Evolutionary conservation across 1,284 basidiomycete species (phyloP).

Genomic region (Pseudomicrostroma phylloplanum): DNA sequence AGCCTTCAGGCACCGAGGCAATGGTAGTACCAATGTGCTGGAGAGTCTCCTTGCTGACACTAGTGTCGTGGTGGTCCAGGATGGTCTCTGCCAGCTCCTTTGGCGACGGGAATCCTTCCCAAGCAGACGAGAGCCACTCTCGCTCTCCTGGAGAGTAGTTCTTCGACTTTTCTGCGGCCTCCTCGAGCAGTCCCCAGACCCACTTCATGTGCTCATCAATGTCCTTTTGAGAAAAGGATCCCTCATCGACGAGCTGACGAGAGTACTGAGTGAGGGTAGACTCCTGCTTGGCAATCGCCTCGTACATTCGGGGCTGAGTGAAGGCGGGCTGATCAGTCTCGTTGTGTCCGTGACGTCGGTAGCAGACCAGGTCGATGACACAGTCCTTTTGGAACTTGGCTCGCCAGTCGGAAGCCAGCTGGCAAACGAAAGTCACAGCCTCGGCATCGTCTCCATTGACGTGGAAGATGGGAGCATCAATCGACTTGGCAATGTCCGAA

Average conservation of each 20-base stretch:
- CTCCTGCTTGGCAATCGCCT: conserved; percentile 89
- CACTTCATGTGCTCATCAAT: conserved; percentile 98
- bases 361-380: conserved; percentile 97
- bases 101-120: conserved; percentile 97
- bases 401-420: conserved; percentile 94
- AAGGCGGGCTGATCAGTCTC: conserved; percentile 99
- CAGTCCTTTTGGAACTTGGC: conserved; percentile 99
- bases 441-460: conserved; percentile 99
- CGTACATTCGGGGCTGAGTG: conserved; percentile 98
- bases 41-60: conserved; percentile 70
- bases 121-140: conserved; percentile 95
- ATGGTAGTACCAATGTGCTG: conserved; percentile 79
- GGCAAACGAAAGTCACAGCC: conserved; percentile 88
- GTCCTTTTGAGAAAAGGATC: conserved; percentile 89
- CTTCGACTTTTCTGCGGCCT: conserved; percentile 79
- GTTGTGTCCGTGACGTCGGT: conserved; percentile 97
- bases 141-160: conserved; percentile 71
- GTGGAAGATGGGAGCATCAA: conserved; percentile 98
- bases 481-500: conserved; percentile 98
- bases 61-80: conserved; percentile 81
- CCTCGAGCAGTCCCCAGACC: conserved; percentile 98
- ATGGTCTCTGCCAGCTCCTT: conserved; percentile 88
- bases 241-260: conserved; percentile 81
- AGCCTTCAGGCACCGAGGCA: conserved; percentile 73
- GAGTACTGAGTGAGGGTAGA: conserved; percentile 87